phyloP scores from a whole-genome alignment of 2,329 filamentous ascomycete species.

The Alternaria sp. region DNA sequence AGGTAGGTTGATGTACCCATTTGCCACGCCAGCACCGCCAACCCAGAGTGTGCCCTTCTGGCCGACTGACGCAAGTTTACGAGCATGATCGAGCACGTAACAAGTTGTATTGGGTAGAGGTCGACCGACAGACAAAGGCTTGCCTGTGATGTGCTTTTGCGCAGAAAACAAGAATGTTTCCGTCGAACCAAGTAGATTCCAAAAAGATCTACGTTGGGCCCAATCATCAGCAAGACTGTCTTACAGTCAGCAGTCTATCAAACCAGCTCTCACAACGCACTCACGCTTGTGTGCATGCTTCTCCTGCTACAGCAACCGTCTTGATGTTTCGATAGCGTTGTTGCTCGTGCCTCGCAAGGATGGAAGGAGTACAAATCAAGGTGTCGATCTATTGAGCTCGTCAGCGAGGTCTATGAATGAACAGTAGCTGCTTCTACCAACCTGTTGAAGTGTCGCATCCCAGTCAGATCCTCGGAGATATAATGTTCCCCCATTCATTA shows the following conservation, averaged over 20 bases:
- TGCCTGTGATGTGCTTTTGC: conserved; percentile 59
- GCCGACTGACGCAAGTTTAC: conserved; percentile 58
- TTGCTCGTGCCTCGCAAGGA: conserved; percentile 61
- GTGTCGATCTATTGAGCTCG: conserved; percentile 56
- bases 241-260: conserved; percentile 3
- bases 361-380: conserved; percentile 65
- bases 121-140: conserved; percentile 62
- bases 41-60: conserved; percentile 65
- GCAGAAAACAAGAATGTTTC: conserved; percentile 68
- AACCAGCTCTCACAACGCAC: conserved; percentile 6
- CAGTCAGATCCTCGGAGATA: conserved; percentile 62
- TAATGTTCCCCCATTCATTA: conserved; percentile 67
- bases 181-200: conserved; percentile 67
- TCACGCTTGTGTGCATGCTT: conserved; percentile 60
- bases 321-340: conserved; percentile 61
- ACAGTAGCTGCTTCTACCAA: conserved; percentile 34
- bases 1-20: conserved; percentile 64
- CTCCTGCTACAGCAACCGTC: conserved; percentile 64
- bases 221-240: conserved; percentile 63
- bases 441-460: conserved; percentile 58
- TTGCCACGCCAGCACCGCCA: conserved; percentile 63
- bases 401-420: conserved; percentile 11
- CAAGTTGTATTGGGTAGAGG: conserved; percentile 66
- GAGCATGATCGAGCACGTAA: conserved; percentile 62
- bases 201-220: conserved; percentile 55